Evolutionary conservation across 1,284 basidiomycete species (phyloP), one percentile per base, ranked within the genome.

Genomic region (Heliocybe sulcata): DNA sequence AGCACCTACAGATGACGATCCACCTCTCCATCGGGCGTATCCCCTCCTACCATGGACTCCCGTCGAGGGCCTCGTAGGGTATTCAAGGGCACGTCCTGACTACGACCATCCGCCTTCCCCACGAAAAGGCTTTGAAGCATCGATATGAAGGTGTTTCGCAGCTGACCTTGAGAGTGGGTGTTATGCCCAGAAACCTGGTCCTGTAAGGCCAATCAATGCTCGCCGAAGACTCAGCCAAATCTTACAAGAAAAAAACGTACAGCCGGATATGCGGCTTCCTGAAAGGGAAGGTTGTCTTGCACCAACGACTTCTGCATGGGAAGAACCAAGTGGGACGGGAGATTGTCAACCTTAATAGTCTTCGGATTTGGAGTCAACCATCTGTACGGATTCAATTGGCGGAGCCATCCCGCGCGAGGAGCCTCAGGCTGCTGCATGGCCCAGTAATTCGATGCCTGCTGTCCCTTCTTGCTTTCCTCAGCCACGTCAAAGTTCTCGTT

Each of bases 401-500:
- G 81, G 45, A 93, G 67, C 92, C 92, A 96, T 20, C 77, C 74
- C 20, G 79, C 74, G 29, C 76, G 83, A 69, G 55, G 73, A 60
- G 77, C 67, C 55, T 79, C 72, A 2, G 77, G 77, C 48, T 78
- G 77, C 58, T 81, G 81, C 42, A 75, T 77, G 9, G 75, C 81
- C 72, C 80, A 84, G 63, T 83, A 87, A 56, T 80, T 73, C 2
- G 77, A 85, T 8, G 90, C 83, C 69, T 98, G 96, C 60, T 89
- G 82, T 49, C 83, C 81, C 55, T 87, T 84, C 72, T 97, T 98
- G 49, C 87, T 81, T 67, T 96, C 92, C 65, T 98, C 96, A 0
- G 94, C 93, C 2, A 98, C 83, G 45, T 89, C 81, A 63, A 98
- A 98, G 70, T 97, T 98, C 75, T 98, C 95, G 69, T 97, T 94